Conservation (phyloP, 441 rosid genomes). For the Hura crepitans region DNA sequence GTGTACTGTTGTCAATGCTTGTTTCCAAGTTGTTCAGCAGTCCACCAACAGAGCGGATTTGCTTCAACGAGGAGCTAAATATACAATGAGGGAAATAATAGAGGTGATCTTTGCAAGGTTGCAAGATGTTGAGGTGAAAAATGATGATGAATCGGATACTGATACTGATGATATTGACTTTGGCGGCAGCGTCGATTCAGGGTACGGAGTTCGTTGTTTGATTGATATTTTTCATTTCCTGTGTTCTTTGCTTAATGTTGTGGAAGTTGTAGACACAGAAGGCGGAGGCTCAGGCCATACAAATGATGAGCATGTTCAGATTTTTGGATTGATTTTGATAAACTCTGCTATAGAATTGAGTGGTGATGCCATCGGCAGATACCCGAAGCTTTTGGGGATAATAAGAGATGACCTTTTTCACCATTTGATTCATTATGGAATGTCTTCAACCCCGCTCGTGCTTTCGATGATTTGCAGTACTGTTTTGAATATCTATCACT, state of each 20-base stretch:
- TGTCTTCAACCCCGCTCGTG: slow-evolving; percentile 61
- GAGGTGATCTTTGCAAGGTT: slow-evolving; percentile 67
- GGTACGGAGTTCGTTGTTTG: slow-evolving; percentile 62
- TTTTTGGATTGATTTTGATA: slow-evolving; percentile 55
- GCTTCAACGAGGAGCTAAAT: slow-evolving; percentile 68
- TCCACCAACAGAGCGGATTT: slow-evolving; percentile 62
- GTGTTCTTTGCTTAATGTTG: slow-evolving; percentile 69
- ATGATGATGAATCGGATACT: slow-evolving; percentile 51
- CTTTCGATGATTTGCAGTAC: slow-evolving; percentile 86
- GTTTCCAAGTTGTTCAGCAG: slow-evolving; percentile 88
- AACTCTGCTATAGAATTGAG: slow-evolving; percentile 72
- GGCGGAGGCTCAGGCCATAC: slow-evolving; percentile 45
- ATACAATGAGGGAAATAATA: slow-evolving; percentile 74
- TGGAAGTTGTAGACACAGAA: slow-evolving; percentile 60
- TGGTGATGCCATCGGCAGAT: slow-evolving; percentile 67
- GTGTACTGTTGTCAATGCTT: slow-evolving; percentile 72
- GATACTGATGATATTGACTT: slow-evolving; percentile 48
- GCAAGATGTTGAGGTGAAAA: slow-evolving; percentile 49
- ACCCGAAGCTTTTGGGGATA: slow-evolving; percentile 68
- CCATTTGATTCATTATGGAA: slow-evolving; percentile 77
- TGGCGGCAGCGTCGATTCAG: slow-evolving; percentile 30
- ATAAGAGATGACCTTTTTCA: slow-evolving; percentile 76
- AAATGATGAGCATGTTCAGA: slow-evolving; percentile 71
- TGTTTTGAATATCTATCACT: slow-evolving; percentile 72
- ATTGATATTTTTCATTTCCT: slow-evolving; percentile 75